Base-by-base conservation (phyloP, 1,139 yeast genomes). In the Hanseniaspora uvarum region DNA sequence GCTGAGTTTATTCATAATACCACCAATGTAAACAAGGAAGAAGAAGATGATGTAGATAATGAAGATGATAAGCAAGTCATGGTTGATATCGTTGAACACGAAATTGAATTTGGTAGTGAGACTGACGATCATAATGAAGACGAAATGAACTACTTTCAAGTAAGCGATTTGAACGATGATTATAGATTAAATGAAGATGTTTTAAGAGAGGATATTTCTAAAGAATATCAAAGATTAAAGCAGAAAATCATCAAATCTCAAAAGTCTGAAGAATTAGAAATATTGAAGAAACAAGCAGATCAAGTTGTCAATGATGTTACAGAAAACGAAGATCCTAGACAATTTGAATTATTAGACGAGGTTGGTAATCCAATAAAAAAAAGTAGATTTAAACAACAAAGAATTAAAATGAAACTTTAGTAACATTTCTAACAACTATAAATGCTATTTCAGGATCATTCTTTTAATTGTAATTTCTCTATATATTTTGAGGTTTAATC, bases 311-410 rank as follows among this genome's bases (percentile, higher is more conserved):
- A 18, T n/a, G 40, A 39, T 21, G 34, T 26, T 8, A 55, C 16
- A 87, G 78, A 52, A 18, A 33, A 50, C 6, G 48, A 43, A 36
- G 53, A 50, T 24, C 40, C 53, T 37, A 63, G 68, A 56, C 92
- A 80, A 57, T 64, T 79, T 18, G 94, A 84, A 61, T 87, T 87
- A 0, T 70, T 84, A n/a, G 89, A 85, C 60, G 83, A 80, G 56
- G 65, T 71, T 39, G 87, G 86, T 0, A 76, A 79, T 53, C 79
- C 80, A 0, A 61, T 76, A 12, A 79, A 72, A 58, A 69, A 78
- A 1, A 85, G 94, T 62, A 70, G 88, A 53, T 86, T 86, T 65
- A 84, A 74, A 61, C 78, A 84, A n/a, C 81, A 84, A 19, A 67
- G 73, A 51, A 55, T 66, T 78, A 43, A 56, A 24, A 47, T 56